Conservation (phyloP, 164 flowering plant genomes). For the Chloranthus sessilifolius region DNA sequence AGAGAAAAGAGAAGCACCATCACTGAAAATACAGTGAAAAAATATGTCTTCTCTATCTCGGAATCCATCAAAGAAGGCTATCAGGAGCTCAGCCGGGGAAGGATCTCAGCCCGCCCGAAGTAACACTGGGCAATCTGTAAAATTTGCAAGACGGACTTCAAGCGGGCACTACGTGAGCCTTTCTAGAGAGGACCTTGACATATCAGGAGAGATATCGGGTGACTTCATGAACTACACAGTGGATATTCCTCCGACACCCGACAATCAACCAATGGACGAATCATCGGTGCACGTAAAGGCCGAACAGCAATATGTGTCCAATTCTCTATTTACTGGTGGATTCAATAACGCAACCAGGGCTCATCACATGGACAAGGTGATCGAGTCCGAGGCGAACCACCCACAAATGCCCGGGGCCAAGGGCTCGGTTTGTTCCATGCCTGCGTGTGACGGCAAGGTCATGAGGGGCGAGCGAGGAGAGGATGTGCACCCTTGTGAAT, state of each 20-base stretch:
- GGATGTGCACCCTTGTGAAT: slow-evolving; percentile 58
- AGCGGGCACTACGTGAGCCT: slow-evolving; percentile 50
- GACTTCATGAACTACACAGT: slow-evolving; percentile 52
- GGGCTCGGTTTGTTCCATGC: slow-evolving; percentile 51
- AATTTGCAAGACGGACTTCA: slow-evolving; percentile 46
- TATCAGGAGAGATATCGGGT: slow-evolving; percentile 29
- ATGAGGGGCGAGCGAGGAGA: slow-evolving; percentile 61
- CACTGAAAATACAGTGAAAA: neutral
- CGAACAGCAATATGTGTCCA: slow-evolving; percentile 67
- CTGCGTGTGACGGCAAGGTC: slow-evolving; percentile 61
- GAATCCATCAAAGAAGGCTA: slow-evolving; percentile 37
- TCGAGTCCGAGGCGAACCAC: slow-evolving; percentile 54
- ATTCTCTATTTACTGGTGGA: slow-evolving; percentile 62
- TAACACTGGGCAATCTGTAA: too few relatives aligned
- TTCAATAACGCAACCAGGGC: slow-evolving; percentile 54
- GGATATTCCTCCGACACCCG: slow-evolving; percentile 63
- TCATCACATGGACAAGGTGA: slow-evolving; percentile 72
- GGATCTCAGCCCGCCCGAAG: too few relatives aligned
- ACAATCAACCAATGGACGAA: slow-evolving; percentile 59
- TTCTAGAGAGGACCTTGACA: slow-evolving; percentile 58
- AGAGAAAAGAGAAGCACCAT: too few relatives aligned
- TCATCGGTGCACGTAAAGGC: slow-evolving; percentile 45
- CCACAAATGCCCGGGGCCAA: slow-evolving; percentile 64
- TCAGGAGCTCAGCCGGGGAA: slow-evolving; percentile 23
- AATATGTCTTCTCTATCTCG: slow-evolving; percentile 33